Conservation (phyloP, 345 rosid species). For the Arabis hirsuta region DNA sequence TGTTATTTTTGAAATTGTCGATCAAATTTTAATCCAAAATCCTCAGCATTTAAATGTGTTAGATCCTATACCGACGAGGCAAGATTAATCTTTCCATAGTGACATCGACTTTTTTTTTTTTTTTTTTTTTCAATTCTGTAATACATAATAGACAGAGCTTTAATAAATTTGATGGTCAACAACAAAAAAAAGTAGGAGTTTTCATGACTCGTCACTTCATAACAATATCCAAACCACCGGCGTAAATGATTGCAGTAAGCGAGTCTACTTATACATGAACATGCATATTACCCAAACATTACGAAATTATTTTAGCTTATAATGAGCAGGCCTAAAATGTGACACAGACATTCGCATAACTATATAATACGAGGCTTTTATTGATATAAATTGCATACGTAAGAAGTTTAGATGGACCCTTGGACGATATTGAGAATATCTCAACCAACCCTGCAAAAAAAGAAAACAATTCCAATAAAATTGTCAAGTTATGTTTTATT, state of each 20-base stretch:
- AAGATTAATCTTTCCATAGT: no score
- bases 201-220: slow-evolving; percentile 6
- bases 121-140: neutral
- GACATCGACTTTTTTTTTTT: neutral
- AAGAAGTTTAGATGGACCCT: neutral
- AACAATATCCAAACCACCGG: slow-evolving; percentile 11
- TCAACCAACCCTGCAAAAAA: slow-evolving; percentile 37
- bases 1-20: no score
- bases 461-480: neutral
- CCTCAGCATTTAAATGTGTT: no score
- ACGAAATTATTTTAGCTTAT: slow-evolving; percentile 15
- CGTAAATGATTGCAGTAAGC: neutral
- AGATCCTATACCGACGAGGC: no score
- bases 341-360: slow-evolving; percentile 24
- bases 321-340: neutral
- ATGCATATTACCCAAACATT: neutral
- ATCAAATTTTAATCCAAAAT: no score
- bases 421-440: slow-evolving; percentile 2
- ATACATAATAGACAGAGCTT: neutral
- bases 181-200: neutral
- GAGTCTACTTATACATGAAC: neutral
- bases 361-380: slow-evolving; percentile 19
- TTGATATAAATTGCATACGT: slow-evolving; percentile 13
- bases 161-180: neutral
- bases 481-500: slow-evolving; percentile 11